phyloP scores from a whole-genome alignment of 192 early-diverging fungal species.

The Backusella tuberculispora region DNA sequence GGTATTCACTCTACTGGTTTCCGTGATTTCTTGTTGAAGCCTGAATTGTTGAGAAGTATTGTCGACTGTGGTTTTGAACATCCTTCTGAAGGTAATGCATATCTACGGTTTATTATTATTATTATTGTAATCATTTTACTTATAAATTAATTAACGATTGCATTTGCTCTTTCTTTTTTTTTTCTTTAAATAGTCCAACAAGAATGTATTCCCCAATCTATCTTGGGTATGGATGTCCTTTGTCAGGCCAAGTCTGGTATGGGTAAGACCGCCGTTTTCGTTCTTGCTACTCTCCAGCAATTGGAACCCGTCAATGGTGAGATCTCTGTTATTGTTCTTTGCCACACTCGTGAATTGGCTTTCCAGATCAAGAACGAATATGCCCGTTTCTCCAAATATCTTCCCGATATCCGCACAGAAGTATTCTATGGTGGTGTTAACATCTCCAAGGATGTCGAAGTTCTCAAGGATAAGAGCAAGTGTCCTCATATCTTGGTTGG shows the following conservation, averaged over 20 bases:
- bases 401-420: constrained; percentile 90
- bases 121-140: not conserved
- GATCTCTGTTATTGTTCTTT: constrained; percentile 89
- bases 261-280: constrained; percentile 99
- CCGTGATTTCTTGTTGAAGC: constrained; percentile 97
- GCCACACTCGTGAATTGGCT: constrained; percentile 97
- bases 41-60: constrained; percentile 92
- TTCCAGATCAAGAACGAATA: constrained; percentile 99
- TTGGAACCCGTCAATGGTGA: constrained; percentile 82
- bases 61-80: constrained; percentile 99
- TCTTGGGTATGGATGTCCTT: constrained; percentile 95
- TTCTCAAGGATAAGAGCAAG: constrained; percentile 79
- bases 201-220: constrained; percentile 97
- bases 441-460: constrained; percentile 80
- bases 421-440: constrained; percentile 92
- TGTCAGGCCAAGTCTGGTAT: constrained; percentile 99
- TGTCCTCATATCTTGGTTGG: constrained; percentile 97
- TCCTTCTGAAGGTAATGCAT: constrained; percentile 84
- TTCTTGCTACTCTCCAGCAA: constrained; percentile 93
- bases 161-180: not conserved
- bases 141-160: not conserved
- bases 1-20: constrained; percentile 99
- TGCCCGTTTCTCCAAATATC: constrained; percentile 93
- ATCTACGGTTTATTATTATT: not conserved
- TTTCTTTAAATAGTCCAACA: constrained; percentile 79